These are phyloP conservation scores for Chlamydomonas schloesseri DNA, from an alignment of 139 green algal species.

Conservation along the genomic window DNA sequence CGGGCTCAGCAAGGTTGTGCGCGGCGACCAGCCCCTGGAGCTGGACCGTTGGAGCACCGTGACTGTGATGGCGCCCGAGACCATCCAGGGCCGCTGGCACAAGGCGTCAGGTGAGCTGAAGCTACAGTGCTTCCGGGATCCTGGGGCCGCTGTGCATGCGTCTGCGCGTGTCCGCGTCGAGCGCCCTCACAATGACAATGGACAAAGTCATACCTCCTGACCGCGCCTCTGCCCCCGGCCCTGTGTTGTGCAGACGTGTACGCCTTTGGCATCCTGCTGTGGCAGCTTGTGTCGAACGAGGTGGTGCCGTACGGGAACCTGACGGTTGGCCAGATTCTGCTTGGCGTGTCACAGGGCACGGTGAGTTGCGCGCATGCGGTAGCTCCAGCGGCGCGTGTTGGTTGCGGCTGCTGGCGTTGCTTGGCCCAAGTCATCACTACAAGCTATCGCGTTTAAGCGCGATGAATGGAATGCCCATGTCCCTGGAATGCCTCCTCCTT, in stretches of 20 bases:
- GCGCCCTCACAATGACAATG: too few relatives aligned
- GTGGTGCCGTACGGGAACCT: slow-evolving; percentile 30
- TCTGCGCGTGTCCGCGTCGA: too few relatives aligned
- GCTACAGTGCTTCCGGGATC: too few relatives aligned
- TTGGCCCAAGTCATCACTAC: neutral
- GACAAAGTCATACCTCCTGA: too few relatives aligned
- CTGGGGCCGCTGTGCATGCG: too few relatives aligned
- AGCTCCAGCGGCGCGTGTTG: too few relatives aligned
- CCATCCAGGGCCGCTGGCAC: slow-evolving; percentile 11
- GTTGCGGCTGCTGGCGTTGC: too few relatives aligned
- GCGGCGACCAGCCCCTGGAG: slow-evolving; percentile 17
- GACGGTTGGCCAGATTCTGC: slow-evolving; percentile 13
- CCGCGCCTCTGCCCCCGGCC: too few relatives aligned
- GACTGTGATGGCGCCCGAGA: slow-evolving; percentile 19
- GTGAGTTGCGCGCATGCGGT: too few relatives aligned
- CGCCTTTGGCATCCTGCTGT: slow-evolving; percentile 29
- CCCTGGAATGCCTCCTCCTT: neutral
- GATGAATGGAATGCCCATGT: neutral
- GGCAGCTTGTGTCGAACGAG: slow-evolving; percentile 27
- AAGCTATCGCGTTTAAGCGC: neutral
- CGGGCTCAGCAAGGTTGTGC: slow-evolving; percentile 29
- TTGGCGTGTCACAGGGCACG: slow-evolving; percentile 15
- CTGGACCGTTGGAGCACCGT: slow-evolving; percentile 9
- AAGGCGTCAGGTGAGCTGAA: slow-evolving; percentile 4
- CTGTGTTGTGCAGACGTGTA: slow-evolving; percentile 27